Base-by-base conservation (phyloP, 306 rosid species). In the Abrus precatorius region DNA sequence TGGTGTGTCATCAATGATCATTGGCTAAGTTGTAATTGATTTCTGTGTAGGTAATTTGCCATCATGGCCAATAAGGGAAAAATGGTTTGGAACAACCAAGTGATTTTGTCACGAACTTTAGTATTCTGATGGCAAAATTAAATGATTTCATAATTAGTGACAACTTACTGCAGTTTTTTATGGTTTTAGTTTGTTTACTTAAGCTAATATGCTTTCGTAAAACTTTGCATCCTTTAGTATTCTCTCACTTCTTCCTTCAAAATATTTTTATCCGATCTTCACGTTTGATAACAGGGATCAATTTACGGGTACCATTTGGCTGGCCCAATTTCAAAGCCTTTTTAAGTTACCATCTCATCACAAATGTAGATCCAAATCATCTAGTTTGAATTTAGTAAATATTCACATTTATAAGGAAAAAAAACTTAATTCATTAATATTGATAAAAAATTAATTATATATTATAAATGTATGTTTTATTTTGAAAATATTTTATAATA, bases 231-330 rank as follows among this genome's bases (percentile, higher is more conserved):
- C 87, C 85, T 92, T 36, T 88, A 88, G 84, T 48, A 85, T 63
- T 92, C 94, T 75, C 87, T 89, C 77, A 92, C 62, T 69, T 91
- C 91, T 76, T 92, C 89, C 89, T 89, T 92, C 84, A 91, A 62
- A 52, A 78, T 84, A 78, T 84, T 43, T 76, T 86, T 88, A 86
- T 67, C 88, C 95, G 70, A 92, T 65, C 80, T 88, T 92, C 80
- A 89, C 93, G 9, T 48, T 48, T 48, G 54, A 47, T 9, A 44
- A 44, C 9, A 44, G 9, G 9, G 11, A 47, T 9, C 52, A 47
- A 1, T 47, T 47, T 1, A 47, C 3, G 52, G 2, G 12, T 47
- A 47, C 9, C 20, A 20, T 20, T 54, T 55, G 62, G 62, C 13
- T 57, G 8, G 33, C 38, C 36, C 12, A 3, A 7, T 57, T 57